Evolutionary conservation across 2,329 filamentous ascomycete species (phyloP), one percentile per base, ranked within the genome.

Genomic region (Pseudogymnoascus destructans): DNA sequence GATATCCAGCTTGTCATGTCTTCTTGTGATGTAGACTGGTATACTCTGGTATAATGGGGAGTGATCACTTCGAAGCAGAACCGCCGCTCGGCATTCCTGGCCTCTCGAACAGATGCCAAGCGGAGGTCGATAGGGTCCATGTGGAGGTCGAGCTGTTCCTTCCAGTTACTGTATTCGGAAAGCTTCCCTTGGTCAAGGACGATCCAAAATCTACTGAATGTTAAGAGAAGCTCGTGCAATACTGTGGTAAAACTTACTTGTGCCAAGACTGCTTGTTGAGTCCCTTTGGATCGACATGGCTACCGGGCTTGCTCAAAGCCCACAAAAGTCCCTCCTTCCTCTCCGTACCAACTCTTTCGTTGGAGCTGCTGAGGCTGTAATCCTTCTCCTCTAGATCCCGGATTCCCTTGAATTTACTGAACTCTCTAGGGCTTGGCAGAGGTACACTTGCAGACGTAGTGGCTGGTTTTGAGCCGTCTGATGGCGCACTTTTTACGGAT

Each of bases 1-100:
- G 81, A 79, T 65, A 98, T 98, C 93, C 93, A 98, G 65, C 84
- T 92, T 68, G 86, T 90, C 89, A 98, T 95, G 66, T 98, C 93
- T 36, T 98, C 93, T 72, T 97, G 93, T 0, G 92, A 95, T 1
- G 92, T 96, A 38, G 92, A 93, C 73, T 98, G 93, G 71, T 97
- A 98, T 13, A 97, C 91, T 58, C 93, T 84, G 66, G 95, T 97
- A 71, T 86, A 97, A 55, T 93, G 88, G 7, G 95, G 95, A 0
- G 93, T 98, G 60, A 98, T 97, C 57, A 98, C 89, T 72, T 98
- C 93, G 66, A 98, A 98, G 72, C 92, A 97, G 71, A 98, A 98
- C 4, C 93, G 83, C 23, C 93, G 82, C 66, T 98, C 95, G 1
- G 91, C 89, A 70, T 95, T 95, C 21, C 93, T 85, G 38, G 95